Evolutionary conservation across 371 early-diverging fungal species (phyloP), one percentile per base, ranked within the genome.

Genomic region (Actinomortierella ambigua): DNA sequence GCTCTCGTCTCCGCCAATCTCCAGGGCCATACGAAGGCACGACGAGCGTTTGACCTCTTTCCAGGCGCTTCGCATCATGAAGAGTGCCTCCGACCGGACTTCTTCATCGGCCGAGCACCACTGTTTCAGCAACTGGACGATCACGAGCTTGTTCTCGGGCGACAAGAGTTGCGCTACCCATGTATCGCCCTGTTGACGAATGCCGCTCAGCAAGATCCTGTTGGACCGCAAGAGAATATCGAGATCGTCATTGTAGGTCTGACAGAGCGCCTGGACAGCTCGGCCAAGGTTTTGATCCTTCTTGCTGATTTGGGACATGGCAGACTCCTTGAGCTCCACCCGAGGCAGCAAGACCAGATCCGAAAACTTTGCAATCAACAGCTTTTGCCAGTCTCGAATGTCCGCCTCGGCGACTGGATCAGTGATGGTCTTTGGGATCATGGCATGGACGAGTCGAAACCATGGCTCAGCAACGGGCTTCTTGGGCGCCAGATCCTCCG

Each of bases 61-160:
- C 66, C 66, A 66, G n/a, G 55, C 66, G 5, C 53, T 43, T 2
- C 63, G 63, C 73, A 71, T 66, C 20, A 71, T 53, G 20, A 53
- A 65, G 17, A 71, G 47, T 0, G 73, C 66, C 27, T 71, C 62
- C 0, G 60, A 56, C 26, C 63, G 57, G n/a, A 60, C 57, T 13
- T 71, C 73, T 0, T 50, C 46, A 20, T 71, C 63, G 17, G 67
- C 57, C 24, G 60, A 63, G 51, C 67, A 62, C 73, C 73, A 71
- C 13, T 66, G 40, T 22, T 61, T 71, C 27, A 71, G 28, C 13
- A 63, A 26, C 22, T 65, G 65, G 27, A 61, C 59, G 15, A 71
- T n/a, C 24, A 71, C 53, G 13, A 43, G 48, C 26, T 53, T 66
- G 53, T 46, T 43, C 11, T 50, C 50, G 22, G 41, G 24, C 29